Evolutionary conservation across 2,329 filamentous ascomycete genomes (phyloP).

Genomic region (Aspergillus bombycis): DNA sequence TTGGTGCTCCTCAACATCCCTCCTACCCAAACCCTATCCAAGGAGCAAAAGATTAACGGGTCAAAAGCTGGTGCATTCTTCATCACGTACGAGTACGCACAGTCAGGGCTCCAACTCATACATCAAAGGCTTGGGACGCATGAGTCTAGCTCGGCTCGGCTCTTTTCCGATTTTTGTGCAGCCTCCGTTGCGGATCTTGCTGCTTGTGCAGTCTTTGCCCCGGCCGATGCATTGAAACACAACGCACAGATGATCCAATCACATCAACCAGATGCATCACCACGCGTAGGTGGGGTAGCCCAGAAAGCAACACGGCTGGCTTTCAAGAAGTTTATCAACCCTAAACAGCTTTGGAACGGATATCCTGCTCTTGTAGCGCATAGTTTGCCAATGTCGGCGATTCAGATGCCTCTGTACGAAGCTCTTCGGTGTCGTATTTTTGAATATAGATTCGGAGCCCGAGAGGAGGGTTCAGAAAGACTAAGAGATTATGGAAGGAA

Average conservation of each 20-base stretch:
- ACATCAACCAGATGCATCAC: not conserved
- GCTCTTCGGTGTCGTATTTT: not conserved
- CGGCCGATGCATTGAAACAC: not conserved
- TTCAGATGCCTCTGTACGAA: slow-evolving; percentile 3
- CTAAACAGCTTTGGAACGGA: slow-evolving; percentile 2
- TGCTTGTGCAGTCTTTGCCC: not conserved
- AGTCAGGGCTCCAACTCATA: not conserved
- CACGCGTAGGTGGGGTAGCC: not conserved
- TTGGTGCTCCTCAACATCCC: not conserved
- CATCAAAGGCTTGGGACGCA: not conserved
- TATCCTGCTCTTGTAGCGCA: slow-evolving; percentile 3
- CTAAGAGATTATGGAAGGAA: not conserved
- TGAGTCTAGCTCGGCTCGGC: not conserved
- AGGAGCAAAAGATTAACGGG: not conserved
- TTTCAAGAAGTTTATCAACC: not conserved
- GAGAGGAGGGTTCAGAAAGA: no score
- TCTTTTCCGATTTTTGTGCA: not conserved
- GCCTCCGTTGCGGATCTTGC: not conserved
- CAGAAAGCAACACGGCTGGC: not conserved
- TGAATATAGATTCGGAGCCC: not conserved
- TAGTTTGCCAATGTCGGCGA: not conserved
- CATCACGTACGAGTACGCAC: not conserved
- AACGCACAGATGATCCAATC: slow-evolving; percentile 5
- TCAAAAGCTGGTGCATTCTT: not conserved
- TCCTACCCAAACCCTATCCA: no score